Base-by-base conservation (phyloP, 1,284 basidiomycete species). In the Ceratobasidium sp. region DNA sequence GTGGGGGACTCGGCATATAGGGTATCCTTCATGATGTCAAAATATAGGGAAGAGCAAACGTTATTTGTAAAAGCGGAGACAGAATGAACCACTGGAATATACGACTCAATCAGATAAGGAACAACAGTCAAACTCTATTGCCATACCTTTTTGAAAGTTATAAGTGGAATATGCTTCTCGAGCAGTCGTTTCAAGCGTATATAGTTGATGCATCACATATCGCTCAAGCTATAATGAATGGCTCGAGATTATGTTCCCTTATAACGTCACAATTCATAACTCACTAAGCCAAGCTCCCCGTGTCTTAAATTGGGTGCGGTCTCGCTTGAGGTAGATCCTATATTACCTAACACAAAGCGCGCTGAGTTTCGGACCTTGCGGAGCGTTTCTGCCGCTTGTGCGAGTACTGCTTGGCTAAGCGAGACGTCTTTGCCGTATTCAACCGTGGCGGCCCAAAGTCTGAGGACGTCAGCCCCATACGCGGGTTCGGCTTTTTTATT, bases 381-480 rank as follows among this genome's bases (percentile, higher is more conserved):
- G 81, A 96, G 85, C 0, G 90, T 90, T 80, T 97, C 94, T 1
- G 89, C 89, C 3, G 92, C 90, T 81, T 96, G 93, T 3, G 89
- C 86, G 49, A 99, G 88, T 20, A 95, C 90, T 0, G 89, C 90
- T 0, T 91, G 90, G 0, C 97, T 94, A 69, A 99, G 92, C 0
- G 94, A 90, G 82, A 94, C 93, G 83, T 99, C 97, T 37, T 89
- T 89, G 81, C 94, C 93, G 81, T 95, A 98, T 80, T 99, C 97
- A 26, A 95, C 92, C 0, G 94, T 93, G 0, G 96, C 96, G 3
- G 90, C 94, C 97, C 98, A 99, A 17, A 98, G 86, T 5, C 98
- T 90, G 33, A 99, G 87, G 0, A 93, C 89, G 81, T 99, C 97
- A 3, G 93, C 88, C 0, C 98, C 97, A 82, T 95, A 94, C 0